Conservation (phyloP, 1,139 yeast species). For the Taphrina pruni region DNA sequence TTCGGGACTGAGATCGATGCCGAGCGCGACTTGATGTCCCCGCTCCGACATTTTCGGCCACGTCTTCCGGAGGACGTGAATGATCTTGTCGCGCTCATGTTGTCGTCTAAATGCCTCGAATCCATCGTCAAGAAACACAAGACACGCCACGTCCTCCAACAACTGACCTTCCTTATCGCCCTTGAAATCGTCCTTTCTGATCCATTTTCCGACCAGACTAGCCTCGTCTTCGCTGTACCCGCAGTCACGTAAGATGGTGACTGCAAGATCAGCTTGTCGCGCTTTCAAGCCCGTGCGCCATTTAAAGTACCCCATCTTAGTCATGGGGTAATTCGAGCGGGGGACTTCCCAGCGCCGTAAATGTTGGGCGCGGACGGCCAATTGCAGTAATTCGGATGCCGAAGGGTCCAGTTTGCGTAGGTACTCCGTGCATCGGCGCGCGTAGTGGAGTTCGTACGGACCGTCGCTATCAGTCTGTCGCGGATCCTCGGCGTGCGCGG, state of each 20-base stretch:
- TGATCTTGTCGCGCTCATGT: constrained; percentile 27
- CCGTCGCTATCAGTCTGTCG: constrained; percentile 10
- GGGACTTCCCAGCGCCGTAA: constrained; percentile 38
- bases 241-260: neutral
- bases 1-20: constrained; percentile 19
- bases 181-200: constrained; percentile 26
- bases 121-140: constrained; percentile 24
- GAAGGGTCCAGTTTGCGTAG: constrained; percentile 18
- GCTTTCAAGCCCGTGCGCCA: constrained; percentile 34
- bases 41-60: constrained; percentile 33
- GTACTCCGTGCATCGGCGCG: constrained; percentile 24
- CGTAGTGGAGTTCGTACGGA: constrained; percentile 36
- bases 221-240: constrained; percentile 16
- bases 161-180: constrained; percentile 23
- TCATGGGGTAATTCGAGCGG: constrained; percentile 26
- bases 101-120: constrained; percentile 12
- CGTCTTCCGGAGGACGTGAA: constrained; percentile 26
- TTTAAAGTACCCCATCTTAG: constrained; percentile 32
- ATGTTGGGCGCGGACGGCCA: constrained; percentile 39
- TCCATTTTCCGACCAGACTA: constrained; percentile 14
- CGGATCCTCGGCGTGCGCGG: constrained; percentile 27
- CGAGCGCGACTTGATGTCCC: constrained; percentile 29
- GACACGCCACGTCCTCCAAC: constrained; percentile 37
- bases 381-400: constrained; percentile 16
- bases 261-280: constrained; percentile 27